Conservation (phyloP, 176 grass and related monocot species). For the Carex pumila region DNA sequence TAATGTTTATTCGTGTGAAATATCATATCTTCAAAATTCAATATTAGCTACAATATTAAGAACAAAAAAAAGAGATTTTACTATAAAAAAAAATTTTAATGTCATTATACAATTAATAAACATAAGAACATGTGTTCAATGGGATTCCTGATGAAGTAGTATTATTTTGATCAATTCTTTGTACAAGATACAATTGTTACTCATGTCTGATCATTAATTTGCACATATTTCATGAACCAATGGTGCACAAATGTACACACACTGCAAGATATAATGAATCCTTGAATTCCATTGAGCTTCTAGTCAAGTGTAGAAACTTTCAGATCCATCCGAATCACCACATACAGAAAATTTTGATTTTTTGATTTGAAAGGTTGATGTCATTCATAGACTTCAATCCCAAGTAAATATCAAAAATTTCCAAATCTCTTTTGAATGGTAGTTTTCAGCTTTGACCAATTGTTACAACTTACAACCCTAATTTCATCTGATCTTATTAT, state of each 20-base stretch:
- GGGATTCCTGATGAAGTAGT: no score
- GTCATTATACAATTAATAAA: no score
- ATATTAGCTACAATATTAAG: no score
- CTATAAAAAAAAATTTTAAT: no score
- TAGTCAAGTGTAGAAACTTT: background rate
- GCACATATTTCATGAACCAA: background rate
- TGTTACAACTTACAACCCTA: background rate
- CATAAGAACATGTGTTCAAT: no score
- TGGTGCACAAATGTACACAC: background rate
- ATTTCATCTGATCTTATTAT: background rate
- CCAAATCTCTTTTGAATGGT: background rate
- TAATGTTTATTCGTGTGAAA: no score
- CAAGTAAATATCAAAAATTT: background rate
- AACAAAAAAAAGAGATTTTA: no score
- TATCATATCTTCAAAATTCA: no score
- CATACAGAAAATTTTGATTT: no score
- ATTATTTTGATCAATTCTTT: no score
- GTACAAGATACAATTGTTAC: no score
- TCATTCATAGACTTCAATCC: background rate
- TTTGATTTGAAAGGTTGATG: background rate
- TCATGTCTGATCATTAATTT: no score
- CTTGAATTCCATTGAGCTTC: background rate
- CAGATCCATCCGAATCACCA: background rate
- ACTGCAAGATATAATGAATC: background rate
- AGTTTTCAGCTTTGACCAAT: background rate